phyloP scores from a whole-genome alignment of 75 land plant species.

The Cunninghamia lanceolata region DNA sequence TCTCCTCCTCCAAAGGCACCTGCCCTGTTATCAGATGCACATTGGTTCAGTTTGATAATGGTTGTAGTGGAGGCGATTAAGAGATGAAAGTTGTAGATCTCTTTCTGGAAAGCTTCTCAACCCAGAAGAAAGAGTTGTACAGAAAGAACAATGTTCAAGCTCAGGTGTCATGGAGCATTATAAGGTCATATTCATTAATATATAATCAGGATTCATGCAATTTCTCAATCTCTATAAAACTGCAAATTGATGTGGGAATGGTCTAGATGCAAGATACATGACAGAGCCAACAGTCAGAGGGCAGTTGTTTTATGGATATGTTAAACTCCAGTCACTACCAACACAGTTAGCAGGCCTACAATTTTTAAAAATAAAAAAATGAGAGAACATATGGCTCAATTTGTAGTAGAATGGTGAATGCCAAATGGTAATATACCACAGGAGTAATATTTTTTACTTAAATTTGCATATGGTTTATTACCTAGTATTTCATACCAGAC shows the following conservation, averaged over 20 bases:
- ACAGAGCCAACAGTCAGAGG: too few species aligned
- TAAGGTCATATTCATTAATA: not conserved
- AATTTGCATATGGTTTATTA: too few species aligned
- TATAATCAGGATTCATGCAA: too few species aligned
- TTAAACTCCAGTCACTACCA: too few species aligned
- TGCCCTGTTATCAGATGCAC: not conserved
- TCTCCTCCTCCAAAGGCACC: not conserved
- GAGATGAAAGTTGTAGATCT: not conserved
- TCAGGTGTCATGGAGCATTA: not conserved
- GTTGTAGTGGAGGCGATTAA: not conserved
- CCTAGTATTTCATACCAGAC: too few species aligned
- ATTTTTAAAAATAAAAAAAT: too few species aligned
- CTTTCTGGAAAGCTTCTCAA: not conserved
- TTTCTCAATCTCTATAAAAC: not conserved
- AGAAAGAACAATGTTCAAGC: slow-evolving; percentile 1
- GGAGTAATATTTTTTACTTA: too few species aligned
- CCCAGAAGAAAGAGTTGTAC: not conserved
- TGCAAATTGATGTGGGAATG: too few species aligned
- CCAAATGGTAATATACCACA: too few species aligned
- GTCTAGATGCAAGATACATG: not conserved
- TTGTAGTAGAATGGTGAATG: too few species aligned
- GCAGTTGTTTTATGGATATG: not conserved
- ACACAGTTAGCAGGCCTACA: too few species aligned
- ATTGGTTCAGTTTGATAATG: not conserved
- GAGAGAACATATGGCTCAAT: too few species aligned